phyloP scores from a whole-genome alignment of 176 grass and related monocot genomes.

The Musa beccarii region DNA sequence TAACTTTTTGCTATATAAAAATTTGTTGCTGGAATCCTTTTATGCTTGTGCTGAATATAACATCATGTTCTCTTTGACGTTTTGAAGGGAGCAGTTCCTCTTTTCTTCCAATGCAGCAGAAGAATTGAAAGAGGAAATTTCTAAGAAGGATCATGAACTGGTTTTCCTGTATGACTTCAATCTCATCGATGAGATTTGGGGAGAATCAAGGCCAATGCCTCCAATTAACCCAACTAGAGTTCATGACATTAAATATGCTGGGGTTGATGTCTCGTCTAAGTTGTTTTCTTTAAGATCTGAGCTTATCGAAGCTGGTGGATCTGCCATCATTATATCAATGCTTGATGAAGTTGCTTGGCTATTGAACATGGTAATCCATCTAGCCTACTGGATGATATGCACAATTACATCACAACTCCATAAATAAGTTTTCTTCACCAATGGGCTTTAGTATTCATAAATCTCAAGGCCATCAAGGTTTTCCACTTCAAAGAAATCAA shows the following conservation, averaged over 20 bases:
- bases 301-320: constrained; percentile 52
- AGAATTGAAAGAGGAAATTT: constrained; percentile 79
- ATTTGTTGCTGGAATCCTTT: neutral
- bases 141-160: constrained; percentile 68
- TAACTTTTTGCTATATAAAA: neutral
- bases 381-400: neutral
- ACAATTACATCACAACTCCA: neutral
- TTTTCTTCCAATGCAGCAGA: constrained; percentile 88
- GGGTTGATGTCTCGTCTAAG: constrained; percentile 64
- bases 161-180: constrained; percentile 65
- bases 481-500: neutral
- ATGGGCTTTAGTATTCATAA: neutral
- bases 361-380: constrained; percentile 83
- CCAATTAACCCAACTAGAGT: constrained; percentile 61
- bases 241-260: constrained; percentile 90
- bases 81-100: constrained; percentile 95
- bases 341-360: constrained; percentile 96
- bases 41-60: constrained; percentile 19
- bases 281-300: constrained; percentile 75
- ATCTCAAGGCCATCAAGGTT: neutral
- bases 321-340: constrained; percentile 76
- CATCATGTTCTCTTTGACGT: constrained; percentile 34
- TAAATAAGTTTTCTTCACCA: neutral
- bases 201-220: constrained; percentile 50
- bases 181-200: constrained; percentile 87